Evolutionary conservation across 148 eudicot genomes (phyloP), one percentile per base, ranked within the genome.

Genomic region (Amaranthus hypochondriacus): DNA sequence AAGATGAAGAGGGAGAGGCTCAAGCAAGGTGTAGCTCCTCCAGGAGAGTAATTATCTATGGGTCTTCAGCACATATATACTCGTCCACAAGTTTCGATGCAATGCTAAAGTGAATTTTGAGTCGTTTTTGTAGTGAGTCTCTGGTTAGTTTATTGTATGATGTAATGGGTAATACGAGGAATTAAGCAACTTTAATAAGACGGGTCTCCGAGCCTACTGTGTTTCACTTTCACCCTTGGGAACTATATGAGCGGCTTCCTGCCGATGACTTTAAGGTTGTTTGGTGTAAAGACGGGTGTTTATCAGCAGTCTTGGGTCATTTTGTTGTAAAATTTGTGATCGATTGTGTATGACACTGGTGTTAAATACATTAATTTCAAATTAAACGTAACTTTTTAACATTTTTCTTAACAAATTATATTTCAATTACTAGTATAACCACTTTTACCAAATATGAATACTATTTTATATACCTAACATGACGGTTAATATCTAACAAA

Each of bases 1-100:
- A 94, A 94, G 90, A 81, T 94, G 90, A 94, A 92, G 89, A 94
- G 78, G 81, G 98, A 94, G 77, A 94, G 86, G 76, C 86, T 89
- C 84, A 94, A 90, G 93, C 96, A 94, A 81, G 98, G 98, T 54
- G 93, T 94, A 46, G 81, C 98, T 7, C 83, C 97, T 18, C 97
- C 98, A 0, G 98, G 98, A 77, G 98, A 94, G 75, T 94, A 89
- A 77, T 78, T 77, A 78, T 76, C 39, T 48, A 43, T 5, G 62
- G 8, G 71, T 28, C 39, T 77, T 57, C 62, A 51, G 62, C 68
- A 66, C 9, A 44, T 59, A 39, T 73, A 63, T 53, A 59, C 60
- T 71, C 70, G 39, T 61, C 48, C 56, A 53, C 67, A 57, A 13
- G 39, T 28, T 28, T 66, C 14, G 14, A 10, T 62, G 70, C 39